These are phyloP conservation scores for Sphagnum magellanicum DNA, from an alignment of 228 moss, liverwort and hornwort species.

Conservation along the genomic window DNA sequence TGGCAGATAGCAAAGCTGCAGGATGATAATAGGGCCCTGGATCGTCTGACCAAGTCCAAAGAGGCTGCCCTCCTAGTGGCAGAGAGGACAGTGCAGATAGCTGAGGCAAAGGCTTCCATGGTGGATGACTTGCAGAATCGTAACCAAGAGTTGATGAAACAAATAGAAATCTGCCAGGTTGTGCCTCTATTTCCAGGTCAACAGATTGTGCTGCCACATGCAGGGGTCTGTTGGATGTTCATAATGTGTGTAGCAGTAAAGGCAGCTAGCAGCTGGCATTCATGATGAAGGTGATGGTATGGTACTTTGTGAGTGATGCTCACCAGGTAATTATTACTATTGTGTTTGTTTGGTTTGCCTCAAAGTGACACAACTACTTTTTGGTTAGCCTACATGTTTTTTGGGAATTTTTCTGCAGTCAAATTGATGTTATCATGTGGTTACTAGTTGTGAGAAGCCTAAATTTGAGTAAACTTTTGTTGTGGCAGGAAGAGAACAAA, in stretches of 20 bases:
- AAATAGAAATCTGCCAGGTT: constrained; percentile 64
- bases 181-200: too few relatives aligned
- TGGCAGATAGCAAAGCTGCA: constrained; percentile 54
- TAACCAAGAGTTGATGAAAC: constrained; percentile 60
- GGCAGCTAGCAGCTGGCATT: too few relatives aligned
- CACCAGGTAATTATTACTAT: too few relatives aligned
- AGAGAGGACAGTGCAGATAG: constrained; percentile 48
- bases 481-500: constrained; percentile 64
- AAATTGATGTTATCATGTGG: too few relatives aligned
- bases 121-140: constrained; percentile 70
- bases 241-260: too few relatives aligned
- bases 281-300: too few relatives aligned
- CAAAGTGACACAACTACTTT: not conserved
- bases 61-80: constrained; percentile 68
- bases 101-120: constrained; percentile 61
- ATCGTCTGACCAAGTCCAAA: constrained; percentile 60
- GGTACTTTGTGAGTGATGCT: too few relatives aligned
- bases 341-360: not conserved
- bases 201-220: too few relatives aligned
- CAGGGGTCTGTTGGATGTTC: too few relatives aligned
- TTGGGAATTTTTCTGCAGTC: too few relatives aligned
- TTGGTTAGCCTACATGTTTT: not conserved
- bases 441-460: constrained; percentile 3
- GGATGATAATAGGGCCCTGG: constrained; percentile 59
- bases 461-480: not conserved